Evolutionary conservation across 2,329 filamentous ascomycete genomes (phyloP), one percentile per base, ranked within the genome.

Genomic region (Coleophoma eucalyptorum): DNA sequence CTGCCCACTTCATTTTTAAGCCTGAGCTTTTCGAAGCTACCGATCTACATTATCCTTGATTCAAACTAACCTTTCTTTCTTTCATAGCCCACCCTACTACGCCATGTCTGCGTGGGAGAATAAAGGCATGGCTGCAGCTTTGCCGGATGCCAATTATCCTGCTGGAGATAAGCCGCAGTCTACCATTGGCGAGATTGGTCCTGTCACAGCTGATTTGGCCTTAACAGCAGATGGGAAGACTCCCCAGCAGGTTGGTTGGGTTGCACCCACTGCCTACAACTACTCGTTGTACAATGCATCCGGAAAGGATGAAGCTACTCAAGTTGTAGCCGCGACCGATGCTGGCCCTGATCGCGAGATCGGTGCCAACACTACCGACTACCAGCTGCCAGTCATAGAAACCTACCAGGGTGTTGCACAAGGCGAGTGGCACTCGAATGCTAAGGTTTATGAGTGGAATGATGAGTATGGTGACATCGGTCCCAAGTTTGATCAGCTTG

Each of bases 391-490:
- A 18, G 31, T 35, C n/a, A 33, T 20, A 37, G 26, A 26, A 26
- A 21, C 43, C 34, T 42, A 31, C 16, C 46, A 46, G 21, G 60
- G 57, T 26, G 38, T 63, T 45, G 31, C 16, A 26, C 43, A 48
- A 50, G 57, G 59, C 35, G 59, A 62, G 11, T 65, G 62, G 61
- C 55, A 59, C 48, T 52, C 54, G 34, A 53, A 63, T 57, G 57
- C 62, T 57, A 47, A 58, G 38, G 49, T 87, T 41, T 97, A 97
- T 60, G 82, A 92, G 62, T 97, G 89, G 87, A 78, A 84, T 16
- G 90, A 91, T 11, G 90, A 96, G 3, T 89, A 79, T 58, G 94
- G 93, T 2, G 93, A 97, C 38, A 75, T 99, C 49, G 93, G 87
- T 6, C 91, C 91, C 0, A 75, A 74, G 46, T 79, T 85, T 48